Evolutionary conservation across 192 early-diverging fungal species (phyloP), one percentile per base, ranked within the genome.

Genomic region (Haplosporangium gracile): DNA sequence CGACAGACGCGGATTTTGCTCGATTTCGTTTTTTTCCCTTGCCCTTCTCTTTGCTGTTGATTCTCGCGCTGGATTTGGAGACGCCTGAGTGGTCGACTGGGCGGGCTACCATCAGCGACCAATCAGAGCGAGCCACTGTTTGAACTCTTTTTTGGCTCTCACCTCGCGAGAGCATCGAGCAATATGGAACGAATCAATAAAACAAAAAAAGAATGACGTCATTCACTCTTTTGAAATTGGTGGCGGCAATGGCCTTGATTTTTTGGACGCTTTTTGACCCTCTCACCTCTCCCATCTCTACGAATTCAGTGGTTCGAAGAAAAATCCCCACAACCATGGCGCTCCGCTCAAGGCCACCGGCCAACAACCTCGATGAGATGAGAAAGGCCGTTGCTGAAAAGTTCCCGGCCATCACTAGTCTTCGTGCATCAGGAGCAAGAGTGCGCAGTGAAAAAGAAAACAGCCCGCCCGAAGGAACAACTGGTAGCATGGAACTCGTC

Each of bases 341-440:
- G 13, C 68, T 70, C 5, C 72, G 29, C 22, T 29, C 77, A 68
- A 63, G 65, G 76, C 76, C 51, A 47, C 73, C 83, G 26, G 77
- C 72, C 26, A 86, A 81, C 72, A 86, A 86, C 57, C 79, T 86
- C 20, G 71, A 78, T 0, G 84, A 86, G 51, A 86, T 86, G 84
- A 60, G 75, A 29, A 69, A 38, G 15, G 60, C 63, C 7, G 75
- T 86, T 36, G 78, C 84, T 16, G 68, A 74, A 43, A 86, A 81
- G 68, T 81, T 86, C 42, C 84, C 84, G 8, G 32, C 29, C 38
- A 80, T 86, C 16, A 77, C 79, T 42, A 77, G 57, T 70, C 75
- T 81, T 13, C 60, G 68, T 39, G 39, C 68, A 22, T 4, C 24
- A 40, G 69, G 60, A 45, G 36, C 45, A 38, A 70, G 6, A 22